Conservation (phyloP, 2,329 filamentous ascomycete species). For the Pseudocercospora cruenta region DNA sequence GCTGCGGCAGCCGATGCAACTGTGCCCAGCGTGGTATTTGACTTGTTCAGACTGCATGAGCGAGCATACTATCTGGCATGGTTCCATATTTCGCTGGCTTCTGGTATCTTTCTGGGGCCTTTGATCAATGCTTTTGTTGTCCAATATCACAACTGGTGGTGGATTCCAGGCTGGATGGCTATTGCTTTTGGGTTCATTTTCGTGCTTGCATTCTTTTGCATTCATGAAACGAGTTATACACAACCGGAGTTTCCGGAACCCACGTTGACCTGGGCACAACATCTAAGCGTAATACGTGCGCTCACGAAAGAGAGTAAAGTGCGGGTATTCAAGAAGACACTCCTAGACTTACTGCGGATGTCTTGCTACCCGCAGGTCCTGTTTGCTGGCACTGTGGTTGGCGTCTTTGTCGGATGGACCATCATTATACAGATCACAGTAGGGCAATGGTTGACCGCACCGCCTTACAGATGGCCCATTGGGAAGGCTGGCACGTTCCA, state of each 20-base stretch:
- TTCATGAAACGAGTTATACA: conserved; percentile 35
- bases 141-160: conserved; percentile 34
- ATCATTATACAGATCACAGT: conserved; percentile 34
- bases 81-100: conserved; percentile 43
- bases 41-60: conserved; percentile 42
- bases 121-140: conserved; percentile 39
- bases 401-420: conserved; percentile 35
- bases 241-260: not conserved
- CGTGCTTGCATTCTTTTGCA: conserved; percentile 29
- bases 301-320: not conserved
- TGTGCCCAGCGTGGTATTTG: conserved; percentile 42
- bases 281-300: not conserved
- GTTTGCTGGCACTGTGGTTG: conserved; percentile 29
- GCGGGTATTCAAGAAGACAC: conserved; percentile 20
- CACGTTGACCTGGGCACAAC: not conserved
- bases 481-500: conserved; percentile 31
- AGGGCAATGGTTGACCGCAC: conserved; percentile 25
- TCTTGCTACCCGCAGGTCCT: conserved; percentile 32
- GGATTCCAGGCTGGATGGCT: conserved; percentile 34
- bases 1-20: conserved; percentile 42
- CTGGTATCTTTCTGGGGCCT: conserved; percentile 44
- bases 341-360: conserved; percentile 31
- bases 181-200: conserved; percentile 33
- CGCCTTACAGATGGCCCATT: conserved; percentile 29
- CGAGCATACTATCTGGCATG: conserved; percentile 45